Evolutionary conservation across 192 early-diverging fungal species (phyloP), one percentile per base, ranked within the genome.

Genomic region (Gaertneriomyces semiglobifer): DNA sequence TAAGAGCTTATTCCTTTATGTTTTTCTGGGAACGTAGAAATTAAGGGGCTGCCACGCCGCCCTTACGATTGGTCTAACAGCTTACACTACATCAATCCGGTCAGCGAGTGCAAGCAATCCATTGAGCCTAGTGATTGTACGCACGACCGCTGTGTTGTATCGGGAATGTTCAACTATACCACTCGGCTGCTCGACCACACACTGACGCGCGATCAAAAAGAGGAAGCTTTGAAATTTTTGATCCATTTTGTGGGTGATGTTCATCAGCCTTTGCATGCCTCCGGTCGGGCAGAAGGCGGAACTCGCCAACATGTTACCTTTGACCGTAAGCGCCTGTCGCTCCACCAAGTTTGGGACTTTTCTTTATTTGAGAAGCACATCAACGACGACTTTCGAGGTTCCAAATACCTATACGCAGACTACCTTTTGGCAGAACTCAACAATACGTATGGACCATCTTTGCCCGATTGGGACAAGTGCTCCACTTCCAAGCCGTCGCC

Each of bases 241-340:
- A 57, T 71, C 1, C 79, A 80, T 62, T 80, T 75, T 67, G 33
- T 80, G 39, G 79, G 79, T 20, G 79, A 80, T 52, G 73, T 80
- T 16, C 61, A 73, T 12, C 75, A 80, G 66, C 79, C 79, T 12
- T 65, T 80, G 48, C 79, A 80, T 69, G 71, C 65, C 62, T 69
- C 66, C 53, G 57, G 65, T n/a, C 50, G 69, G 3, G 53, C 19
- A 4, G 45, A 14, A 8, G 78, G 78, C 54, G 78, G 76, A 7
- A 74, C 76, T 58, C 42, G 62, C 42, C 20, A 46, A 44, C 56
- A 9, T 4, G 68, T 70, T 10, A 55, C 33, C 20, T 79, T 60
- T 54, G 53, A 69, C 18, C 63, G 67, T 10, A 48, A 50, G 18
- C 8, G n/a, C 10, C 58, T 41, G 14, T 38, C 38, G 19, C 43